phyloP scores from a whole-genome alignment of 1,284 basidiomycete genomes.

The Chondrostereum purpureum region DNA sequence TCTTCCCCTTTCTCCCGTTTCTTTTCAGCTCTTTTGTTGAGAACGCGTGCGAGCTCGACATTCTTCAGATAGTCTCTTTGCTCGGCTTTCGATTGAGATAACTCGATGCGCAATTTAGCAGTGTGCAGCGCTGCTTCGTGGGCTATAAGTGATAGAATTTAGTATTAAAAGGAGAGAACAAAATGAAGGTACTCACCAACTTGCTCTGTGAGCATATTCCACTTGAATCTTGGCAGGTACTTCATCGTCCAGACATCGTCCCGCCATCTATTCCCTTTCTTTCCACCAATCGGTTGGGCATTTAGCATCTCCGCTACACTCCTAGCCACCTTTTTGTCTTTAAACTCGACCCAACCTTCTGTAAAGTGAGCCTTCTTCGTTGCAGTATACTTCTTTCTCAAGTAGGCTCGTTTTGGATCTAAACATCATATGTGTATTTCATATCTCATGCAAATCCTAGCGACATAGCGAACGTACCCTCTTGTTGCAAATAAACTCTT shows the following conservation, averaged over 20 bases:
- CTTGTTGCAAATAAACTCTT: conserved; percentile 82
- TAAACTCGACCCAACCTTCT: conserved; percentile 99
- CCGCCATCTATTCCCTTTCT: conserved; percentile 86
- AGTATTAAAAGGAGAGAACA: conserved; percentile 2
- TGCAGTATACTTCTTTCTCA: conserved; percentile 69
- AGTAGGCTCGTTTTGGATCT: conserved; percentile 76
- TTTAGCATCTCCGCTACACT: conserved; percentile 94
- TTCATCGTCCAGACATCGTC: conserved; percentile 99
- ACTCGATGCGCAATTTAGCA: conserved; percentile 84
- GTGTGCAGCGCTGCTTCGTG: conserved; percentile 89
- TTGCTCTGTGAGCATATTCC: conserved; percentile 98
- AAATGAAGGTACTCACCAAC: conserved; percentile 65
- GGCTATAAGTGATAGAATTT: conserved; percentile 50
- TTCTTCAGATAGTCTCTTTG: conserved; percentile 93
- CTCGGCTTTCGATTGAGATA: conserved; percentile 83
- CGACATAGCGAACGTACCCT: conserved; percentile 50
- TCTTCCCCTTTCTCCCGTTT: conserved; percentile 51
- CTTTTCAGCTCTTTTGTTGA: conserved; percentile 80
- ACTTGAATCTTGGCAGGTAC: conserved; percentile 96
- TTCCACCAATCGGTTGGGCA: conserved; percentile 91
- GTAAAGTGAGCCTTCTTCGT: conserved; percentile 85
- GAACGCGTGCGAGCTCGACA: conserved; percentile 89
- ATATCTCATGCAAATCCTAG: background rate
- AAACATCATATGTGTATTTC: conserved; percentile 6
- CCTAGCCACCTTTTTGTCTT: conserved; percentile 87